Evolutionary conservation across 2,329 filamentous ascomycete species (phyloP), one percentile per base, ranked within the genome.

Genomic region (Colletotrichum kahawae): DNA sequence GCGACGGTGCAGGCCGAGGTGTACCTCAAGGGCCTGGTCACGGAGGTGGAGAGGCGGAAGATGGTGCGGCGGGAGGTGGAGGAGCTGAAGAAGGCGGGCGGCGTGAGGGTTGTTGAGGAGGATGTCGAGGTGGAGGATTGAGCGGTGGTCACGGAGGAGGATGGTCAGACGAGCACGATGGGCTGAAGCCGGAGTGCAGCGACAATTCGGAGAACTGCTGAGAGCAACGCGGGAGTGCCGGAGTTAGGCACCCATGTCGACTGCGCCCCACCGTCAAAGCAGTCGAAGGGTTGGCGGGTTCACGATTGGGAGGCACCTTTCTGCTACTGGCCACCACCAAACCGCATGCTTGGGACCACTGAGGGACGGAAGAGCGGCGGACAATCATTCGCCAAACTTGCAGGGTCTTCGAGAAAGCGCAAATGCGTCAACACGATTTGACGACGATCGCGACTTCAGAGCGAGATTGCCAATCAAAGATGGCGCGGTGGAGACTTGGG

Each of bases 1-100:
- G 92, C 94, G 16, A 96, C 94, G 0, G 93, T 95, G 9, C 93
- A 95, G 81, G 94, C 95, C 2, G 95, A 97, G 84, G 93, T 95
- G 1, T 97, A 97, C 81, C 92, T 97, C 76, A 95, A 94, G 84
- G 92, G 91, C 16, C 84, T 98, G 69, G 92, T 97, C 6, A 89
- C 89, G 0, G 95, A 97, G 79, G 90, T 92, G 21, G 93, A 94
- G 81, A 91, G 91, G 82, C 87, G 91, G 79, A 90, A 89, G 77
- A 83, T 85, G 65, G 79, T 80, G 4, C 80, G 82, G 71, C 81
- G 80, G 65, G 83, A 86, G 33, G 82, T 82, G 4, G 85, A 86
- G 43, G 83, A 84, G 54, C 78, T 80, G 5, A 86, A 84, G 77
- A 63, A 86, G 78, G 85, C 82, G 1, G 85, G 82, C 1, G 83